A percentile compares a stretch with the other conserved stretches of the same genome.
Conservation (phyloP, 2,329 filamentous ascomycete genomes). For the Cryphonectria radicalis region DNA sequence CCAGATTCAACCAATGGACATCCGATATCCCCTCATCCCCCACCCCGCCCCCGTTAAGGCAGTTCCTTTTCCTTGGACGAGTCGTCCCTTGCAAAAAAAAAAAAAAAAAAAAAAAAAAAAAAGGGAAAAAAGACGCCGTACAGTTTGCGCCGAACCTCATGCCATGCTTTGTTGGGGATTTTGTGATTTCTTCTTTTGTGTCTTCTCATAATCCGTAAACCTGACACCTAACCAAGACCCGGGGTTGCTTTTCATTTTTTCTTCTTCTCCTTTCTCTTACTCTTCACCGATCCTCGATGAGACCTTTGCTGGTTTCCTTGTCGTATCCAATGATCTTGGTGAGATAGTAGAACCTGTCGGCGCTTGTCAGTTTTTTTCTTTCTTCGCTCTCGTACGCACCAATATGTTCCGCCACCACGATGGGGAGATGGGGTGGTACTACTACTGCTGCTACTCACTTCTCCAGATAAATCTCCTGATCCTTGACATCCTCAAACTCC, state of each 20-base stretch:
- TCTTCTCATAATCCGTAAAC: neutral
- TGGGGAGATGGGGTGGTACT: neutral
- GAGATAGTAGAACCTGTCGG: constrained; percentile 53
- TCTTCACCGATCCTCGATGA: constrained; percentile 48
- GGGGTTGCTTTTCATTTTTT: neutral
- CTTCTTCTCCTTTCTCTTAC: too few relatives aligned
- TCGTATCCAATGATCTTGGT: constrained; percentile 59
- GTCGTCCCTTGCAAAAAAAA: neutral
- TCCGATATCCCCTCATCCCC: neutral
- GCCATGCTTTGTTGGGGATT: constrained; percentile 15
- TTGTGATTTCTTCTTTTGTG: constrained; percentile 14
- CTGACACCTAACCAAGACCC: neutral
- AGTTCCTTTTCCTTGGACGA: neutral
- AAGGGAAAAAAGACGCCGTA: neutral
- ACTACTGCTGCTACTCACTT: constrained; percentile 64
- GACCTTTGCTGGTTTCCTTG: constrained; percentile 50
- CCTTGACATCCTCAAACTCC: constrained; percentile 73
- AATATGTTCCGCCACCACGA: too few relatives aligned
- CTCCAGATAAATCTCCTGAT: constrained; percentile 69
- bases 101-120: neutral
- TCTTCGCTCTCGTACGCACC: neutral
- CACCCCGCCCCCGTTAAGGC: neutral
- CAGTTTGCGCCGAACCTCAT: constrained; percentile 26
- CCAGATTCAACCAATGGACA: neutral
- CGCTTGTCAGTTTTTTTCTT: constrained; percentile 33